Conservation (phyloP, 1,284 basidiomycete species). For the Tremellales sp. region DNA sequence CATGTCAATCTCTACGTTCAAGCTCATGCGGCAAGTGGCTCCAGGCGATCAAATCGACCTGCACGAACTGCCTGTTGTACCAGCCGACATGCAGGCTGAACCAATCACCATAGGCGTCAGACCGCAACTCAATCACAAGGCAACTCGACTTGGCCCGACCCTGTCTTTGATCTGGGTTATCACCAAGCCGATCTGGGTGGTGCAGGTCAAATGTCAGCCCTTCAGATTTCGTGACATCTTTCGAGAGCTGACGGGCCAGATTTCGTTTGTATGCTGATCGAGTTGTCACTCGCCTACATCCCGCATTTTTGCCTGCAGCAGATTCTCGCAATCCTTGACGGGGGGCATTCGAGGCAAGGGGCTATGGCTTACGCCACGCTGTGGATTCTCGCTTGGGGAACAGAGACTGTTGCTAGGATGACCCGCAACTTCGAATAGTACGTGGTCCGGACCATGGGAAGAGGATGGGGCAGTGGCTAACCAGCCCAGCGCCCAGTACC, state of each 20-base stretch:
- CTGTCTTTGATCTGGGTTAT: conserved; percentile 18
- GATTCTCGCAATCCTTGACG: conserved; percentile 24
- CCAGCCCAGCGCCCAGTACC: too few species aligned
- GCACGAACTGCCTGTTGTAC: conserved; percentile 72
- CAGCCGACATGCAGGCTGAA: conserved; percentile 55
- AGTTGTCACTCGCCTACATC: conserved; percentile 26
- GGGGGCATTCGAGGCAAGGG: neutral
- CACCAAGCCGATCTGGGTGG: conserved; percentile 17
- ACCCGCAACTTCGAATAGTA: too few species aligned
- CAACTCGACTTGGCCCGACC: conserved; percentile 9
- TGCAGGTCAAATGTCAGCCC: conserved; percentile 12
- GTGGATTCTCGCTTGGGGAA: neutral
- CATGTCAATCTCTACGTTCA: conserved; percentile 72
- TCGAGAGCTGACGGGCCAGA: conserved; percentile 6
- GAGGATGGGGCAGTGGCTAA: too few species aligned
- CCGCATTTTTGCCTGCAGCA: conserved; percentile 30
- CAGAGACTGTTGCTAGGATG: neutral
- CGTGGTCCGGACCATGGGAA: too few species aligned
- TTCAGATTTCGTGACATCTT: neutral
- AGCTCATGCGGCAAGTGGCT: conserved; percentile 72
- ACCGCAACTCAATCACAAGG: conserved; percentile 11
- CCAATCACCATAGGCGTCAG: conserved; percentile 19
- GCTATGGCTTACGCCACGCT: neutral
- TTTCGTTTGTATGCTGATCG: conserved; percentile 7
- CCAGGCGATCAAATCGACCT: conserved; percentile 67